Percentiles rank a stretch among this genome's conserved stretches.
Evolutionary conservation across 2,329 filamentous ascomycete species (phyloP).

Genomic region (Penicillium rolfsii): DNA sequence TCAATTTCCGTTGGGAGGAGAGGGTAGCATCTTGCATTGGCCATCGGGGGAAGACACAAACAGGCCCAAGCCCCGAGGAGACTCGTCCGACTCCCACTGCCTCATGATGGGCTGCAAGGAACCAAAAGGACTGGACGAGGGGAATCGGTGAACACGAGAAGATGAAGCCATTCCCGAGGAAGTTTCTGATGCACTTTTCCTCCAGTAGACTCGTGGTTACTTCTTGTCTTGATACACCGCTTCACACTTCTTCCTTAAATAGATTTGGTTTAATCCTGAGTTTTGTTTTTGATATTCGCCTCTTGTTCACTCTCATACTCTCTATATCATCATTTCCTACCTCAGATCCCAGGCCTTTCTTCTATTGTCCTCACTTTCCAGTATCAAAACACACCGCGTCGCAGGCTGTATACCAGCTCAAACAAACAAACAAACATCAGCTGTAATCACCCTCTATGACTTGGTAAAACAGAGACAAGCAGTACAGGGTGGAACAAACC

Average conservation of each 20-base stretch:
- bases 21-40: background rate
- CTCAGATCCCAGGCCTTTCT: background rate
- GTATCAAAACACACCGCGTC: background rate
- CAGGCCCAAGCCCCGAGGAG: conserved; percentile 14
- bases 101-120: conserved; percentile 13
- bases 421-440: conserved; percentile 26
- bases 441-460: conserved; percentile 23
- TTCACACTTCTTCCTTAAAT: background rate
- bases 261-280: background rate
- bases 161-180: conserved; percentile 8
- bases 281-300: background rate
- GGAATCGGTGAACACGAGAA: conserved; percentile 13
- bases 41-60: conserved; percentile 18
- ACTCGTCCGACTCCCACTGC: conserved; percentile 25
- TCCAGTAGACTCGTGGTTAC: background rate
- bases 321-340: background rate
- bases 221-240: conserved; percentile 23
- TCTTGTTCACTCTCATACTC: background rate
- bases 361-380: background rate
- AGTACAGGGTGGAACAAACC: conserved; percentile 21
- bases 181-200: background rate
- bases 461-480: background rate
- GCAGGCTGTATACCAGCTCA: conserved; percentile 13
- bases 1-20: background rate
- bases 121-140: background rate